A percentile compares a stretch with the other conserved stretches of the same genome.
These are phyloP conservation scores for Dryas drummondii DNA, from an alignment of 306 rosid genomes.

Conservation along the genomic window DNA sequence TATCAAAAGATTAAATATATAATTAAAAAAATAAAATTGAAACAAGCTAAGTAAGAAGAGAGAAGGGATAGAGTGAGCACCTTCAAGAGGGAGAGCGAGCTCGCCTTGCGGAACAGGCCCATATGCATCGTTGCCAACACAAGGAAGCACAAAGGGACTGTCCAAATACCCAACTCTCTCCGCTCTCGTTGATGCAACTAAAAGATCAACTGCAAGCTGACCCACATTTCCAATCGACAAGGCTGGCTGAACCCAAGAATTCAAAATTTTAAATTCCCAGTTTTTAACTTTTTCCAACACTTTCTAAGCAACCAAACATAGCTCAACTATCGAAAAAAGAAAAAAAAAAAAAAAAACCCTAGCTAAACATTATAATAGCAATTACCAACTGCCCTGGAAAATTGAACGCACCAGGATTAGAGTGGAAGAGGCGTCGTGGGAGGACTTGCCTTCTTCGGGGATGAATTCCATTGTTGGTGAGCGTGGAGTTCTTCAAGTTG, in stretches of 20 bases:
- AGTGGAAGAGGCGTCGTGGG: conserved; percentile 55
- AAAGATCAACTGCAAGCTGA: conserved; percentile 73
- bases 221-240: conserved; percentile 93
- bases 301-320: not conserved
- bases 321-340: not conserved
- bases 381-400: not conserved
- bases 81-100: conserved; percentile 90
- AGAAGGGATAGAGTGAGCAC: conserved; percentile 36
- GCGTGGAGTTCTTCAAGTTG: no score
- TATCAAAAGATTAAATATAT: not conserved
- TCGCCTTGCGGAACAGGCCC: conserved; percentile 75
- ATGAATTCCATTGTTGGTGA: conserved; percentile 54
- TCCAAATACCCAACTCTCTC: conserved; percentile 83
- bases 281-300: not conserved
- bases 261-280: not conserved
- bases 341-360: not conserved
- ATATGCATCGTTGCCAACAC: conserved; percentile 92
- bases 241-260: conserved; percentile 57
- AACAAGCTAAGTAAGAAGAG: not conserved
- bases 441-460: conserved; percentile 54
- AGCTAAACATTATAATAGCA: not conserved
- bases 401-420: conserved; percentile 64
- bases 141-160: conserved; percentile 72
- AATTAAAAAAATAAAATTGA: not conserved
- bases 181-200: conserved; percentile 62